Evolutionary conservation across 805 yeast species (phyloP), one percentile per base, ranked within the genome.

Genomic region (Jamesozyma rosinii): DNA sequence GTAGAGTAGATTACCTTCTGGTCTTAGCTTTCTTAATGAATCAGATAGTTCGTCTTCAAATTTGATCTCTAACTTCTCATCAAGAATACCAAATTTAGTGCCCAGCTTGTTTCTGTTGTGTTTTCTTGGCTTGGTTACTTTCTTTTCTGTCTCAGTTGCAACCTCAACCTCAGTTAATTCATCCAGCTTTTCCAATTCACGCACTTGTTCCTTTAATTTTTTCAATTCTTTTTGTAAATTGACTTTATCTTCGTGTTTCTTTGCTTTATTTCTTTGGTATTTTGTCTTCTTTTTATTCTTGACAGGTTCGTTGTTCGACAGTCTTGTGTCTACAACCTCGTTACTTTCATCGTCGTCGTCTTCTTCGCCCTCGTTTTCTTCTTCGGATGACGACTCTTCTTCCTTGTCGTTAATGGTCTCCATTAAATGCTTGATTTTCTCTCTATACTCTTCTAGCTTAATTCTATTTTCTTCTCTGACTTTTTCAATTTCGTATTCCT

Each of bases 31-130:
- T 61, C 96, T 77, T 54, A 92, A 69, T 14, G 95, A 84, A 54
- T 84, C 94, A 29, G 83, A 78, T 50, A 92, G 72, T 64, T 92
- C 98, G 58, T 86, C 90, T 21, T 94, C 77, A 41, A 92, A 74
- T 65, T 92, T 90, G 22, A 92, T 82, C 54, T 90, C 83, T 32
- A 79, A 51, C 10, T 71, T 67, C 18, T 69, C 69, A 30, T 72
- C 71, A 31, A 70, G 53, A 11, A 79, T 68, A 15, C 72, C 66
- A 48, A 70, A 67, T 47, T 67, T 73, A 9, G 76, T 64, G 41
- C 77, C 73, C 37, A 70, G 54, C 45, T 64, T 65, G 51, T 56
- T 65, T 44, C 64, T 64, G 50, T 54, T 64, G 46, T 53, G 58
- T 55, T 55, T 60, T 49, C 55, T 62, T 49, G 45, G 51, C 53